Evolutionary conservation across 2,329 filamentous ascomycete species (phyloP).

Genomic region (Leptographium galeiforme): DNA sequence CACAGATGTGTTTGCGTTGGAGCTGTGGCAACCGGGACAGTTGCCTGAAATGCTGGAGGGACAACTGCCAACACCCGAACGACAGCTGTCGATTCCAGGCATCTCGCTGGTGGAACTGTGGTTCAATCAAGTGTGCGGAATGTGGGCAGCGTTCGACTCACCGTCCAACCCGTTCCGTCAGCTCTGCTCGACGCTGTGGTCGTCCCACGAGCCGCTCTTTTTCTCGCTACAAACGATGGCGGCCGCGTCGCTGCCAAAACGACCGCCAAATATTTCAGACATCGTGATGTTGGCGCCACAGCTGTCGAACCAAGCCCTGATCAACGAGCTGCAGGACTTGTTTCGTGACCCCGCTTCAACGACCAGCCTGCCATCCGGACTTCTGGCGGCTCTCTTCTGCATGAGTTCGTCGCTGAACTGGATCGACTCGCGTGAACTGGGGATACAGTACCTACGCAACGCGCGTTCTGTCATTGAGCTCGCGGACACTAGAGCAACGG

Average conservation of each 20-base stretch:
- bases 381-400: conserved; percentile 25
- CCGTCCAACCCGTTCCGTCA: conserved; percentile 24
- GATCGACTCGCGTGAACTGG: conserved; percentile 20
- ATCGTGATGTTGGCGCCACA: conserved; percentile 21
- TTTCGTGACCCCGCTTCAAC: conserved; percentile 8
- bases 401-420: conserved; percentile 26
- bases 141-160: conserved; percentile 28
- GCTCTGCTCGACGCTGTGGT: conserved; percentile 23
- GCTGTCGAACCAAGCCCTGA: conserved; percentile 20
- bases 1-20: neutral
- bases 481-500: conserved; percentile 1
- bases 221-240: conserved; percentile 28
- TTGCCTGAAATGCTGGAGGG: neutral
- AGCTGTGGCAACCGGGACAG: conserved; percentile 4
- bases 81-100: conserved; percentile 2
- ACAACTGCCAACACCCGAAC: neutral
- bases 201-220: conserved; percentile 23
- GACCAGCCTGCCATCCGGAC: conserved; percentile 17
- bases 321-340: conserved; percentile 19
- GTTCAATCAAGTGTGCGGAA: conserved; percentile 26
- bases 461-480: conserved; percentile 13
- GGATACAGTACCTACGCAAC: conserved; percentile 13
- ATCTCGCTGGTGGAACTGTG: conserved; percentile 22
- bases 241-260: conserved; percentile 21
- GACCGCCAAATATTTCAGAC: conserved; percentile 22